A percentile compares a stretch with the other conserved stretches of the same genome.
Conservation (phyloP, 2,329 filamentous ascomycete genomes). For the Colletotrichum noveboracense region DNA sequence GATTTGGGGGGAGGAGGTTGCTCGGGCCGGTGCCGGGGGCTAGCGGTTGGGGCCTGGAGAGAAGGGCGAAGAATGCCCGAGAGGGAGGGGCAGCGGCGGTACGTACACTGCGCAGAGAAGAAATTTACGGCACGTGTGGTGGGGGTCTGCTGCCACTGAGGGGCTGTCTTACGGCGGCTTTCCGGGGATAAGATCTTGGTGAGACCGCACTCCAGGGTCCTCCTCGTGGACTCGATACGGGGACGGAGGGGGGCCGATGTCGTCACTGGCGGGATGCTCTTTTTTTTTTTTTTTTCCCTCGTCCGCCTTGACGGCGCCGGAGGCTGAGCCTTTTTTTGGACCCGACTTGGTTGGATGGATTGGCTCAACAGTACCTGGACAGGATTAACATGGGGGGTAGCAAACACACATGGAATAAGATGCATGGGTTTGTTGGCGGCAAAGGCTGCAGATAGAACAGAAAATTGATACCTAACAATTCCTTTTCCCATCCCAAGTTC, state of each 20-base stretch:
- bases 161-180: not conserved
- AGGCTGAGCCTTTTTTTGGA: not conserved
- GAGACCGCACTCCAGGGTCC: not conserved
- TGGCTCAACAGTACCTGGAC: not conserved
- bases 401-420: not conserved
- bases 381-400: not conserved
- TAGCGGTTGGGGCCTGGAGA: not conserved
- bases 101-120: not conserved
- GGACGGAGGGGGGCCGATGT: not conserved
- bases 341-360: not conserved
- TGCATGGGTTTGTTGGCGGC: not conserved
- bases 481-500: not conserved
- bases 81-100: not conserved
- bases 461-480: not conserved
- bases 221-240: slow-evolving; percentile 2
- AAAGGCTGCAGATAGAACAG: not conserved
- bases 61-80: not conserved
- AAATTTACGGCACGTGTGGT: not conserved
- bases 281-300: not conserved
- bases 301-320: not conserved
- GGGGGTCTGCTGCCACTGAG: not conserved
- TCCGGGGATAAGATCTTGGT: not conserved
- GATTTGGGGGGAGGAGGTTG: not conserved
- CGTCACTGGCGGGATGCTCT: not conserved
- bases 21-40: slow-evolving; percentile 4